These are phyloP conservation scores for Anethum foeniculum DNA, from an alignment of 140 eudicot species.

Conservation along the genomic window DNA sequence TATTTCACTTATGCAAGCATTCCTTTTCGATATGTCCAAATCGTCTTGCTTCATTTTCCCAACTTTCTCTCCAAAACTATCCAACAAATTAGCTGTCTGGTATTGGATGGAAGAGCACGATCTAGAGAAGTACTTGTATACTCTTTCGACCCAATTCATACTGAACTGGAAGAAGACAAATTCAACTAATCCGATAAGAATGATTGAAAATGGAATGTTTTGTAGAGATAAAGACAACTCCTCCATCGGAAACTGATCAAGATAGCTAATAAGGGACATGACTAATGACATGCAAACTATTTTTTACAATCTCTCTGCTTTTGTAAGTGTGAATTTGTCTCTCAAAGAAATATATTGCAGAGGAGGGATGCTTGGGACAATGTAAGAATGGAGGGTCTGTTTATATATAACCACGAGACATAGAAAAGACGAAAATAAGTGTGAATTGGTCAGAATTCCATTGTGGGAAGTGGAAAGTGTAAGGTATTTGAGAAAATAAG, in stretches of 20 bases:
- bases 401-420: not conserved
- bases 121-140: conserved; percentile 2
- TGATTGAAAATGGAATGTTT: not conserved
- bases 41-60: not conserved
- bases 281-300: not conserved
- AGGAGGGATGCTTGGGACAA: not conserved
- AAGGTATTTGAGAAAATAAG: not conserved
- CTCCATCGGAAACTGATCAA: conserved; percentile 5
- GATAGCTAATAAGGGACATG: conserved; percentile 10
- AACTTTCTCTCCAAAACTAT: not conserved
- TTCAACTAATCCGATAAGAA: conserved; percentile 9
- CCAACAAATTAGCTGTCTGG: conserved; percentile 1
- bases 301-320: not conserved
- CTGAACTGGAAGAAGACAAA: not conserved
- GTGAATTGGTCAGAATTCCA: conserved; percentile 7
- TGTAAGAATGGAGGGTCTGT: not conserved
- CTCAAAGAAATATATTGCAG: not conserved
- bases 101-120: conserved; percentile 4
- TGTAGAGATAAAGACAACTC: not conserved
- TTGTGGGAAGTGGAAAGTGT: not conserved
- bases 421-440: not conserved
- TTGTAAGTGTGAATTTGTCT: not conserved
- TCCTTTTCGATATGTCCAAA: not conserved
- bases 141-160: not conserved
- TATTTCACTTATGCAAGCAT: not conserved